Conservation (phyloP, 2,329 filamentous ascomycete species). For the Fusarium sp. region DNA sequence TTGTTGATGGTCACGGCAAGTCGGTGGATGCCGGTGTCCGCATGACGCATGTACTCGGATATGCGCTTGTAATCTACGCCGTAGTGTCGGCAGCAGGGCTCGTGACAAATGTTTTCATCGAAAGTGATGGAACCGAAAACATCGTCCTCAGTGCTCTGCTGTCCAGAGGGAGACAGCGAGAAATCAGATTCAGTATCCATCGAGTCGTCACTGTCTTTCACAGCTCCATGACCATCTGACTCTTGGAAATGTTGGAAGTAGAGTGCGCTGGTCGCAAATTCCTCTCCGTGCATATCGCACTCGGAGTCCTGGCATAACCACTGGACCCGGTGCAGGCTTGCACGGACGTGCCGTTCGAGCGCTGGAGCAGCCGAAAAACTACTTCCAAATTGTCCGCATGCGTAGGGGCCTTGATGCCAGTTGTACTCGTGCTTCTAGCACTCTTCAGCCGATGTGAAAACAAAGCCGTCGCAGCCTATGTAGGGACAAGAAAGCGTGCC, state of each 20-base stretch:
- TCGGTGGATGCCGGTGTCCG: slow-evolving; percentile 20
- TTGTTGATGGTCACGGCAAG: slow-evolving; percentile 27
- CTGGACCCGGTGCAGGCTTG: slow-evolving; percentile 22
- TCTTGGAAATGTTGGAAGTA: slow-evolving; percentile 21
- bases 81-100: slow-evolving; percentile 37
- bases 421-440: slow-evolving; percentile 45
- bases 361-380: slow-evolving; percentile 44
- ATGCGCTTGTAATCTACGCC: slow-evolving; percentile 32
- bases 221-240: slow-evolving; percentile 15
- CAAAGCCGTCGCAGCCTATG: slow-evolving; percentile 45
- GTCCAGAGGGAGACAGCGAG: not conserved
- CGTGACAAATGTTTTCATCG: slow-evolving; percentile 16
- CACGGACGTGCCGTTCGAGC: slow-evolving; percentile 31
- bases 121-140: not conserved
- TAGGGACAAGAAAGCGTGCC: slow-evolving; percentile 44
- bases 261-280: slow-evolving; percentile 8
- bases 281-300: slow-evolving; percentile 10
- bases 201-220: not conserved
- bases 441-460: slow-evolving; percentile 34
- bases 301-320: slow-evolving; percentile 25
- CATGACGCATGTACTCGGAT: slow-evolving; percentile 40
- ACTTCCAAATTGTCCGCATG: slow-evolving; percentile 39
- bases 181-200: slow-evolving; percentile 1
- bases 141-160: slow-evolving; percentile 6
- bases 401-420: slow-evolving; percentile 45